These are phyloP conservation scores for Pythium aristosporum DNA, from an alignment of 352 stramenopile species.

Conservation along the genomic window DNA sequence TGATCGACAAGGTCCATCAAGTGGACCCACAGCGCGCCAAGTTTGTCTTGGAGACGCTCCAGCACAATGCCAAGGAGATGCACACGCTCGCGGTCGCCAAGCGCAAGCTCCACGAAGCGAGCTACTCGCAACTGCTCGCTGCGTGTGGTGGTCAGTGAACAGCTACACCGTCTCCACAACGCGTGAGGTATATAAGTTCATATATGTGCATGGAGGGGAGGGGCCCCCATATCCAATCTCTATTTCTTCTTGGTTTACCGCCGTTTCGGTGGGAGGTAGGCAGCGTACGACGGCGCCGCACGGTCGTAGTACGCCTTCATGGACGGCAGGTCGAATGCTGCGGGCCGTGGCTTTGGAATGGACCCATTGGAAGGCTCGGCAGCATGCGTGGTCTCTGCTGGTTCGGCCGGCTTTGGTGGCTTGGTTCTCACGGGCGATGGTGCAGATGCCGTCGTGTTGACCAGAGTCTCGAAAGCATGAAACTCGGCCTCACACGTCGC, in stretches of 20 bases:
- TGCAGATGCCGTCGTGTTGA: constrained; percentile 26
- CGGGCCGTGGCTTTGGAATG: constrained; percentile 3
- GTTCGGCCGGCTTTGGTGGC: not conserved
- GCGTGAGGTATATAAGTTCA: not conserved
- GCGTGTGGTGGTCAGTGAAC: constrained; percentile 35
- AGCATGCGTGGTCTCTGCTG: not conserved
- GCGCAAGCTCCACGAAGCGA: constrained; percentile 63
- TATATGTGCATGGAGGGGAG: not conserved
- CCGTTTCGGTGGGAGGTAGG: constrained; percentile 40
- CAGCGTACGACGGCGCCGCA: constrained; percentile 59
- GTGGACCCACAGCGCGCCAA: constrained; percentile 61
- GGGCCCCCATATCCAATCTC: not conserved
- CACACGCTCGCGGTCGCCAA: constrained; percentile 66
- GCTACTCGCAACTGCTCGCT: constrained; percentile 53
- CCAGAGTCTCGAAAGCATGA: constrained; percentile 37
- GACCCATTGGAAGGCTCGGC: not conserved
- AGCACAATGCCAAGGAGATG: constrained; percentile 72
- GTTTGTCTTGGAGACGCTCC: constrained; percentile 71
- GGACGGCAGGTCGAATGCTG: constrained; percentile 58
- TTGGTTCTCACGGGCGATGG: constrained; percentile 18
- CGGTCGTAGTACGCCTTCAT: constrained; percentile 67
- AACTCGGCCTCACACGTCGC: constrained; percentile 39
- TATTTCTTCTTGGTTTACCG: not conserved
- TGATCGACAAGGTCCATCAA: constrained; percentile 52
- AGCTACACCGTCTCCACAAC: not conserved